Evolutionary conservation across 257 asterid genomes (phyloP), one percentile per base, ranked within the genome.

Genomic region (Fraxinus pennsylvanica): DNA sequence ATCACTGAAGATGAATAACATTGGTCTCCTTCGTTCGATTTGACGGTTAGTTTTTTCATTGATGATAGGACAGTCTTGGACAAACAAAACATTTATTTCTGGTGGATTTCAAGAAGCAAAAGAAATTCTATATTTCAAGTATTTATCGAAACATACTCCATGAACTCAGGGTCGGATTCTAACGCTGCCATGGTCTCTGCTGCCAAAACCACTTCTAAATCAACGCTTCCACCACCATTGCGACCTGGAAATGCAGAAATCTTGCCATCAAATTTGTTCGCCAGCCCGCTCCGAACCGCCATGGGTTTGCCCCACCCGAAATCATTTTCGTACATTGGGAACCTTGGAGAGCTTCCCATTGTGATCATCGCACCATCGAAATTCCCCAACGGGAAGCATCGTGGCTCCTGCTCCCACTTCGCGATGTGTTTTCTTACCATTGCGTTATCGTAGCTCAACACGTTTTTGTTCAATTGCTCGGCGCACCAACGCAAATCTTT

Each of bases 251-350:
- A 88, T 9, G 90, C 90, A 1, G 92, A 83, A 0, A 88, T 85
- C 90, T 82, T 86, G 3, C 91, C 91, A 41, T 88, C 91, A 33
- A 84, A 88, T 4, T 86, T 88, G 67, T 86, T 86, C 1, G 85
- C 86, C 83, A 78, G 81, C 9, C 91, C 91, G 71, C 89, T 88
- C 35, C 90, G 81, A 10, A 85, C 83, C 5, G 82, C 84, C 0
- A 85, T 57, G 38, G 91, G 91, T 9, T 72, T 76, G 12, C 89
- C 91, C 91, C 91, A 87, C 77, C 91, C 89, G 77, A 87, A 85
- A 76, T 87, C 86, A 52, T 83, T 87, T 0, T 86, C 89, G 65
- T 81, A 87, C 89, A 87, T 80, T n/a, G 89, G 89, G 29, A 88
- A 88, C 43, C 91, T 78, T 7, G 91, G 89, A 0, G 89, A 85